phyloP scores from a whole-genome alignment of 176 grass and related monocot genomes.

The Miscanthus lutarioriparius region DNA sequence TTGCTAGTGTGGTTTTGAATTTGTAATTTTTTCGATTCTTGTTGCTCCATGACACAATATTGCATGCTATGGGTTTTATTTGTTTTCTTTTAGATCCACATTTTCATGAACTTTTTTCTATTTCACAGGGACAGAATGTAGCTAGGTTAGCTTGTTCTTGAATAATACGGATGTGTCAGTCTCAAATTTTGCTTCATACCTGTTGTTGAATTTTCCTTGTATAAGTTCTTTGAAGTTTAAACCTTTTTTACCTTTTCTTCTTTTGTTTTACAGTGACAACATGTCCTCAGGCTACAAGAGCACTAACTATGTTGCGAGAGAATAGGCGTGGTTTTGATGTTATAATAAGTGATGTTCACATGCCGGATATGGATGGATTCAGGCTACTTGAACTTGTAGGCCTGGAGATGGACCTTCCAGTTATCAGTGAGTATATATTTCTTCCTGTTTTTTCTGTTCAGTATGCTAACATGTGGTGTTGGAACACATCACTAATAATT shows the following conservation, averaged over 20 bases:
- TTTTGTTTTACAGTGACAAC: slow-evolving; percentile 69
- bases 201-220: neutral
- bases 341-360: slow-evolving; percentile 97
- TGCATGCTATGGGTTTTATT: neutral
- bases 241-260: neutral
- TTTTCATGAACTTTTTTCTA: neutral
- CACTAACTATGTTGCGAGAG: slow-evolving; percentile 85
- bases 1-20: neutral
- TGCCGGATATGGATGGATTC: slow-evolving; percentile 99
- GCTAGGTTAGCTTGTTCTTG: neutral
- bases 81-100: neutral
- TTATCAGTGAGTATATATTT: slow-evolving; percentile 87
- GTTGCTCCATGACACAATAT: neutral
- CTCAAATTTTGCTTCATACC: neutral
- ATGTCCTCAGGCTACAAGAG: slow-evolving; percentile 74
- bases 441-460: neutral
- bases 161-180: neutral
- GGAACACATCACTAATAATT: slow-evolving; percentile 22
- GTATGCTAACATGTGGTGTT: neutral
- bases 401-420: slow-evolving; percentile 98
- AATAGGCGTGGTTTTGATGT: slow-evolving; percentile 87
- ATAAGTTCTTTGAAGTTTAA: slow-evolving; percentile 10
- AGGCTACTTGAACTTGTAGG: slow-evolving; percentile 95
- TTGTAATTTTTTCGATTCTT: neutral
- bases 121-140: neutral